Evolutionary conservation across 1,284 basidiomycete species (phyloP), one percentile per base, ranked within the genome.

Genomic region (Malassezia furfur): DNA sequence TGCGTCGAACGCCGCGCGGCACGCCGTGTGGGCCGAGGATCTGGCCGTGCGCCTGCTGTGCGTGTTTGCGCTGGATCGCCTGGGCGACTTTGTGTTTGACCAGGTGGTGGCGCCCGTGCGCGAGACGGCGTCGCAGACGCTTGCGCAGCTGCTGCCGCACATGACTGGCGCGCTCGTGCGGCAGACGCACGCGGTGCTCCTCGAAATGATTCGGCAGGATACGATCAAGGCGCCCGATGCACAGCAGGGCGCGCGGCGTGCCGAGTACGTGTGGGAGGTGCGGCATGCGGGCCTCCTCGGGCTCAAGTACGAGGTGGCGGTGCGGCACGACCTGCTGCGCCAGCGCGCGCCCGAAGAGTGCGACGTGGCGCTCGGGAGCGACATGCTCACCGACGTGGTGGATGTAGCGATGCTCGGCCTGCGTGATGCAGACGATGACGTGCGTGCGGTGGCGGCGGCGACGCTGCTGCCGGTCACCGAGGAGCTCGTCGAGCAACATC

Each of bases 1-100:
- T 11, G 50, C 51, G 11, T 51, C 57, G 38, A 70, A 71, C 44
- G 61, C 45, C 14, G 49, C 50, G 36, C 54, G 50, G 56, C 89
- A 93, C 68, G 85, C 87, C 74, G 80, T 80, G 58, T 93, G 90
- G 89, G 88, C 86, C 75, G 91, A 91, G 64, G 84, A 86, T 56
- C 78, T 96, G 15, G 86, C 90, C 1, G 84, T 88, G 10, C 86
- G 86, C 64, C 83, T 96, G 48, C 81, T 98, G 1, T 87, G 85
- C 63, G 84, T 98, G 11, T 87, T 98, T 63, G 85, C 91, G n/a
- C 80, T 96, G 17, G 94, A 99, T 76, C 83, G 94, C 14, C 96
- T 99, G 65, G 91, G 91, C 8, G 94, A 99, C 77, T 99, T 94
- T 72, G 85, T 96, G 39, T 88, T 91, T 7, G 94, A 99, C 72